These are phyloP conservation scores for Xylona heveae DNA, from an alignment of 495 filamentous ascomycete species.

Conservation along the genomic window DNA sequence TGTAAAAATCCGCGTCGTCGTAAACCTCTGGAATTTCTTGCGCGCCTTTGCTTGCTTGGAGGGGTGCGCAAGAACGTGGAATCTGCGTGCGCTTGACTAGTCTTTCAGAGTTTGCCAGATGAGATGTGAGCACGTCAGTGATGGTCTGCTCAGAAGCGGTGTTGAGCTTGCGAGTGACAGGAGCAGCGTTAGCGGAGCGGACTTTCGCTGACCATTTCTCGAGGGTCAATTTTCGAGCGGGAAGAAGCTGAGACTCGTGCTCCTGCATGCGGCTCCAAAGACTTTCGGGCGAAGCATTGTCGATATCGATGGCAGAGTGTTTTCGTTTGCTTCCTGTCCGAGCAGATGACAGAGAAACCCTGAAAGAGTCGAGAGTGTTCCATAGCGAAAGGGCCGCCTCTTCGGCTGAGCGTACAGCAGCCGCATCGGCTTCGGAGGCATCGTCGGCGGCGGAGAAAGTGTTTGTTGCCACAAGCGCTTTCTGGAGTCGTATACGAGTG, in stretches of 20 bases:
- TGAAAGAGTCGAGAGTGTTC: constrained; percentile 60
- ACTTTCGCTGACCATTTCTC: constrained; percentile 51
- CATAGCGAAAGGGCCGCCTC: constrained; percentile 72
- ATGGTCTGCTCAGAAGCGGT: constrained; percentile 31
- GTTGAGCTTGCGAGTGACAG: constrained; percentile 23
- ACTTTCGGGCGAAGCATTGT: constrained; percentile 26
- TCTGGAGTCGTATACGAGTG: constrained; percentile 75
- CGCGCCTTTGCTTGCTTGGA: constrained; percentile 28
- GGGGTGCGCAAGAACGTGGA: constrained; percentile 51
- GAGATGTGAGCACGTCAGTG: constrained; percentile 48
- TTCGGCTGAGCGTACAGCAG: constrained; percentile 54
- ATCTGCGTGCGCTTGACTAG: constrained; percentile 43
- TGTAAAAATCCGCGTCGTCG: constrained; percentile 89
- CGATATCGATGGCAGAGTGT: constrained; percentile 19
- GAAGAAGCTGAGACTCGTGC: constrained; percentile 30
- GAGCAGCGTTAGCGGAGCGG: constrained; percentile 13
- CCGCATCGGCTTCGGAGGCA: constrained; percentile 12
- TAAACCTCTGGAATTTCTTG: constrained; percentile 29
- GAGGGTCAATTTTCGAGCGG: constrained; percentile 30
- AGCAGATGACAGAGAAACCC: constrained; percentile 32
- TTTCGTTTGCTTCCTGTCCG: constrained; percentile 29
- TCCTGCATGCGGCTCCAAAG: constrained; percentile 57
- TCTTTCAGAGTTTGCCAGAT: constrained; percentile 44
- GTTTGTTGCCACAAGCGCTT: constrained; percentile 64
- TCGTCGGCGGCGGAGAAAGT: constrained; percentile 32